Conservation (phyloP, 2,329 filamentous ascomycete species). For the Alternaria consortialis region DNA sequence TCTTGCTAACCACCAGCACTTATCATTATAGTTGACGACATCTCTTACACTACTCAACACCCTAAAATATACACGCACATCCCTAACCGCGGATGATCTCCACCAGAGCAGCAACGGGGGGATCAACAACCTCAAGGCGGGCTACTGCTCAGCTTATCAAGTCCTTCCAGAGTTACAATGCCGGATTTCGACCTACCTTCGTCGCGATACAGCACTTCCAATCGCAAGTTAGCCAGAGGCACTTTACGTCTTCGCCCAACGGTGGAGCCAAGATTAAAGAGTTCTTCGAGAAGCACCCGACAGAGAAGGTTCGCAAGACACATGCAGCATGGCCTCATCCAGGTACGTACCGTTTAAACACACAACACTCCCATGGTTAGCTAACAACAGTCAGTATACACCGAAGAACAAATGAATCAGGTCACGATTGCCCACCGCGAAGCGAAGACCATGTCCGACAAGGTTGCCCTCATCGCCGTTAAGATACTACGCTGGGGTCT, state of each 20-base stretch:
- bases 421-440: conserved; percentile 80
- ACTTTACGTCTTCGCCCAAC: conserved; percentile 54
- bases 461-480: conserved; percentile 79
- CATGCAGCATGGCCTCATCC: conserved; percentile 61
- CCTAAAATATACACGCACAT: conserved; percentile 12
- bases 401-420: conserved; percentile 77
- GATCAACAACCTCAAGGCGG: conserved; percentile 47
- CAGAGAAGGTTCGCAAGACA: conserved; percentile 56
- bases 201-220: conserved; percentile 42
- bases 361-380: background rate
- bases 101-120: conserved; percentile 31
- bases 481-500: conserved; percentile 79
- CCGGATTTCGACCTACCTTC: conserved; percentile 44
- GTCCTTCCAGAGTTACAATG: conserved; percentile 45
- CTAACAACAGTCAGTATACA: conserved; percentile 64
- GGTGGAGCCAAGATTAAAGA: conserved; percentile 50
- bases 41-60: conserved; percentile 4
- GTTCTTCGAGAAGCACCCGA: conserved; percentile 58
- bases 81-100: conserved; percentile 40
- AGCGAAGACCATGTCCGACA: conserved; percentile 77
- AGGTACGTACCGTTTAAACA: conserved; percentile 34
- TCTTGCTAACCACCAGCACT: conserved; percentile 27
- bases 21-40: conserved; percentile 13
- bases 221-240: conserved; percentile 36
- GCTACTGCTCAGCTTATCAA: conserved; percentile 51